phyloP scores from a whole-genome alignment of 371 early-diverging fungal genomes.

The Synchytrium microbalum region DNA sequence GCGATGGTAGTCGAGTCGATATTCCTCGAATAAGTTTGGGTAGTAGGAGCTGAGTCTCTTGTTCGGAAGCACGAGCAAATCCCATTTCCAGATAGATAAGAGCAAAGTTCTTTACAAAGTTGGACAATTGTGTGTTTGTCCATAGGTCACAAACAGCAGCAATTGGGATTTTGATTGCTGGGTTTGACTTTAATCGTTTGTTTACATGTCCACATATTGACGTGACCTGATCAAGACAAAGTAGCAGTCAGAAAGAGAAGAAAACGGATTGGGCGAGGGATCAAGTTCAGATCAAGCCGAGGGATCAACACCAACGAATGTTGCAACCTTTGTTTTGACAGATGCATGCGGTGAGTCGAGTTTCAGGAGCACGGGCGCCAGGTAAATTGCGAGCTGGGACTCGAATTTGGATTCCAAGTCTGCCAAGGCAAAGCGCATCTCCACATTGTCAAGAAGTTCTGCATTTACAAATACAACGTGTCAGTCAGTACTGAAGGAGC shows the following conservation, averaged over 20 bases:
- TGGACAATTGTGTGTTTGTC: not conserved
- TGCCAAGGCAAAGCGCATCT: conserved; percentile 77
- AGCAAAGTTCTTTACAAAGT: conserved; percentile 60
- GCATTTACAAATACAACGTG: too few relatives aligned
- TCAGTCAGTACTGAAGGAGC: too few relatives aligned
- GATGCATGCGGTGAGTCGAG: conserved; percentile 50
- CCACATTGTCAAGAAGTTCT: conserved; percentile 67
- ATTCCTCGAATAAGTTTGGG: conserved; percentile 54
- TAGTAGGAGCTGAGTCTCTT: conserved; percentile 20
- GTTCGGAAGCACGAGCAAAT: conserved; percentile 21
- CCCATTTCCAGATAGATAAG: conserved; percentile 70
- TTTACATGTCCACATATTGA: conserved; percentile 71
- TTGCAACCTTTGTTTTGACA: conserved; percentile 24
- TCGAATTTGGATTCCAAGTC: conserved; percentile 66
- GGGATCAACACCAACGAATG: not conserved
- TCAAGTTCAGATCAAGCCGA: not conserved
- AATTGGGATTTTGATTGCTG: conserved; percentile 54
- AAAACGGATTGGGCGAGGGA: not conserved
- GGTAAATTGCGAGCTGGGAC: conserved; percentile 53
- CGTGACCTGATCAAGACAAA: conserved; percentile 56
- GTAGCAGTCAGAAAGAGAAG: not conserved
- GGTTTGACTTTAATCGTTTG: conserved; percentile 61
- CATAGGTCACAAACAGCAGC: conserved; percentile 47
- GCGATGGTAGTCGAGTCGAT: conserved; percentile 43
- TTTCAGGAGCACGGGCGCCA: conserved; percentile 70